Conservation (phyloP, 495 filamentous ascomycete species). For the Penicillium ucsense region DNA sequence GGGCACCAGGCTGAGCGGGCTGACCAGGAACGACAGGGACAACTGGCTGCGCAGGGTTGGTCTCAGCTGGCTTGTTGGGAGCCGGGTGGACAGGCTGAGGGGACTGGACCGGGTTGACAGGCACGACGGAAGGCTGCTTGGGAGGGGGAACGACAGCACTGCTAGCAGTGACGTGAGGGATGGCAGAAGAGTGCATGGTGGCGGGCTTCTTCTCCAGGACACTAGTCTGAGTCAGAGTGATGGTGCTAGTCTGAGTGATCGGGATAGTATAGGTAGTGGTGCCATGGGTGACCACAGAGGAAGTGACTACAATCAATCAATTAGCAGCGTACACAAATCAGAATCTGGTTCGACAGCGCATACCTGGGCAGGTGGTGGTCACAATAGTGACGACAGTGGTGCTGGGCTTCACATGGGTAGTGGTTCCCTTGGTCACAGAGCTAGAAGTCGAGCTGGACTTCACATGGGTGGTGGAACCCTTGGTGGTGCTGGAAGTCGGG, state of each 20-base stretch:
- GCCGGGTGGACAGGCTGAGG: too few species aligned
- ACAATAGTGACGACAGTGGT: slow-evolving; percentile 27
- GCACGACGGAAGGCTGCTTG: neutral
- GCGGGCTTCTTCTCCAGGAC: slow-evolving; percentile 22
- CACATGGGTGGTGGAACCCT: neutral
- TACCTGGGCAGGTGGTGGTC: slow-evolving; percentile 32
- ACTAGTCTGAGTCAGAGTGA: slow-evolving; percentile 25
- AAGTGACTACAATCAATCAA: slow-evolving; percentile 21
- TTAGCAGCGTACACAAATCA: neutral
- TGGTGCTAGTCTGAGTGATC: slow-evolving; percentile 27
- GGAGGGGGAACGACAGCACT: slow-evolving; percentile 1
- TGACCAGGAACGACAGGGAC: too few species aligned
- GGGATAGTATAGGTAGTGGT: slow-evolving; percentile 22
- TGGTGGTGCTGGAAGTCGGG: slow-evolving; percentile 3
- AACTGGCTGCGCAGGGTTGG: too few species aligned
- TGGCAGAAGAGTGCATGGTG: slow-evolving; percentile 20
- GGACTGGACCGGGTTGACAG: too few species aligned
- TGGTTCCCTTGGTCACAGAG: slow-evolving; percentile 1
- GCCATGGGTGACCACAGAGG: slow-evolving; percentile 23
- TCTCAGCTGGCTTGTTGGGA: too few species aligned
- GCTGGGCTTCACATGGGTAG: slow-evolving; percentile 13
- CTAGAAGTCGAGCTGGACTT: neutral
- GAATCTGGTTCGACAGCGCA: neutral
- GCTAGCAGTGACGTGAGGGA: slow-evolving; percentile 3
- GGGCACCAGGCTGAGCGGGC: too few species aligned